These are phyloP conservation scores for Tylopilus balloui DNA, from an alignment of 768 basidiomycete genomes.

Conservation along the genomic window DNA sequence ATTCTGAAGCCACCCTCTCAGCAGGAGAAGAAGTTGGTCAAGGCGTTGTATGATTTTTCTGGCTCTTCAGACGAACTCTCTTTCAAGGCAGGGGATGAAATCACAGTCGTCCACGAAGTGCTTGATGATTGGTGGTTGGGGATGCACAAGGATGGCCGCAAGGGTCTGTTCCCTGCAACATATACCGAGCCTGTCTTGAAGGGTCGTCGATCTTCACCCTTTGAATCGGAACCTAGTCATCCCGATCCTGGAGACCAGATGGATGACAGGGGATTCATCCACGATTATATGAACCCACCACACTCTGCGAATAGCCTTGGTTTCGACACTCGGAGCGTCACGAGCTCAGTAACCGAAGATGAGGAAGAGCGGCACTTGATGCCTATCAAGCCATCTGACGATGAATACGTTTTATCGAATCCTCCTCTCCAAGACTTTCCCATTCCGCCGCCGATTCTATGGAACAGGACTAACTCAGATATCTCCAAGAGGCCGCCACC, in stretches of 20 bases:
- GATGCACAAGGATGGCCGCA: constrained; percentile 54
- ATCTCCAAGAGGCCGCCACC: constrained; percentile 35
- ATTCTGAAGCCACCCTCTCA: constrained; percentile 50
- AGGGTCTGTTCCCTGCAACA: constrained; percentile 77
- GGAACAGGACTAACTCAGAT: constrained; percentile 25
- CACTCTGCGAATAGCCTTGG: constrained; percentile 18
- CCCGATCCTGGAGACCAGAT: constrained; percentile 12
- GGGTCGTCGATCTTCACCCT: constrained; percentile 26
- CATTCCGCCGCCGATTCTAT: constrained; percentile 16
- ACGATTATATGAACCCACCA: constrained; percentile 20
- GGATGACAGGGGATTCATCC: constrained; percentile 24
- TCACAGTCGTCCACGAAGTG: constrained; percentile 73
- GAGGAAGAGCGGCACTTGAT: constrained; percentile 39
- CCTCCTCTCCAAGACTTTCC: constrained; percentile 19
- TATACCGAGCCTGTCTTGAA: constrained; percentile 52
- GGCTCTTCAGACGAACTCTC: constrained; percentile 76
- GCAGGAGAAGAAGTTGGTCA: constrained; percentile 51
- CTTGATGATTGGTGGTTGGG: constrained; percentile 93
- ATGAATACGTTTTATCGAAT: constrained; percentile 20
- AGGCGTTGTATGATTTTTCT: constrained; percentile 70
- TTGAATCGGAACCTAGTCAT: constrained; percentile 28
- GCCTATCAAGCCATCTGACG: constrained; percentile 26
- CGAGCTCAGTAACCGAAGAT: constrained; percentile 40
- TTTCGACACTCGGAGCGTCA: constrained; percentile 39
- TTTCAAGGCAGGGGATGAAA: constrained; percentile 70